Percentiles rank a stretch among this genome's conserved stretches.
phyloP scores from a whole-genome alignment of 169 alveolate genomes.

The Cryptosporidium andersoni region DNA sequence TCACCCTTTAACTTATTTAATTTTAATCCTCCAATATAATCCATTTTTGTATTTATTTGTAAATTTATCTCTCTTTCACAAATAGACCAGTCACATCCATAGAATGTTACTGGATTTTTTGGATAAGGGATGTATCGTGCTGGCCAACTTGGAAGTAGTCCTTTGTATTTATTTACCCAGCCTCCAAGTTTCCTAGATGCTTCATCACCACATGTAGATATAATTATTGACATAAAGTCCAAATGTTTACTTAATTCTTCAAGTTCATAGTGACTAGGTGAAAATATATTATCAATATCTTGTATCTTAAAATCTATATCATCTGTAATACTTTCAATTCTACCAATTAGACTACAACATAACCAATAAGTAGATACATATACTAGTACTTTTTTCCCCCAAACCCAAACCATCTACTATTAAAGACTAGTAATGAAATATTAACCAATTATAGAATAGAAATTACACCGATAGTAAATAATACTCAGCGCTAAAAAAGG shows the following conservation, averaged over 20 bases:
- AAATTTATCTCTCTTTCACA: slow-evolving; percentile 63
- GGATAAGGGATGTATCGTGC: slow-evolving; percentile 25
- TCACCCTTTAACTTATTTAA: neutral
- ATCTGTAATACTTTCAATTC: too few species aligned
- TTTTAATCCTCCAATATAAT: neutral
- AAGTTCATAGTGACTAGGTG: neutral
- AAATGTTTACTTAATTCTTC: slow-evolving; percentile 53
- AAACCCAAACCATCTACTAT: slow-evolving; percentile 12
- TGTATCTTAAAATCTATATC: too few species aligned
- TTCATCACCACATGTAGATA: slow-evolving; percentile 58
- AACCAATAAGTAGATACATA: slow-evolving; percentile 12
- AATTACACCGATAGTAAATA: neutral
- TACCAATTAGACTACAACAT: too few species aligned
- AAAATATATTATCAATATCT: too few species aligned
- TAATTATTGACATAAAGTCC: slow-evolving; percentile 47
- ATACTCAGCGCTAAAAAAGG: neutral
- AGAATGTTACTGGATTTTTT: slow-evolving; percentile 41
- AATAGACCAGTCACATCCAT: slow-evolving; percentile 63
- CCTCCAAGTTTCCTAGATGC: slow-evolving; percentile 55
- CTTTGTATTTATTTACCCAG: slow-evolving; percentile 50
- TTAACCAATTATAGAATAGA: neutral
- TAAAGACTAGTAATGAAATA: neutral
- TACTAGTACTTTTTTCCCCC: slow-evolving; percentile 11
- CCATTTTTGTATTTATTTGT: slow-evolving; percentile 25
- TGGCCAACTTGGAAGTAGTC: slow-evolving; percentile 62